Conservation (phyloP, 1,284 basidiomycete genomes). For the Vanrija sp. region DNA sequence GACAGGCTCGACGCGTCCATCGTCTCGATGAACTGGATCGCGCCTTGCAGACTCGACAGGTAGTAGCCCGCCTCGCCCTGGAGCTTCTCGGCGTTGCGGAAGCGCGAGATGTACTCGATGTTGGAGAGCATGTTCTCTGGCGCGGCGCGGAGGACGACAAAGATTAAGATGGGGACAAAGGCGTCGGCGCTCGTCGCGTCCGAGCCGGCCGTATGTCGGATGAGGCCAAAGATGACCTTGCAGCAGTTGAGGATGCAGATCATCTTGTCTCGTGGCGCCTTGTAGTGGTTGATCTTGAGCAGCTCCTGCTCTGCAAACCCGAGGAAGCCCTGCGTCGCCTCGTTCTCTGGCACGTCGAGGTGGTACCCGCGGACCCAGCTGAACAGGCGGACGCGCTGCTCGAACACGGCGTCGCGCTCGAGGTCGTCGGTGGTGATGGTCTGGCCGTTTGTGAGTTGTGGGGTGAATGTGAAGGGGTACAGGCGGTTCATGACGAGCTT, state of each 20-base stretch:
- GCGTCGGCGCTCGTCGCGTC: slow-evolving; percentile 72
- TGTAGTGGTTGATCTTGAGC: slow-evolving; percentile 96
- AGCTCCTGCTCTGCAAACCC: slow-evolving; percentile 94
- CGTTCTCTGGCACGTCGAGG: slow-evolving; percentile 64
- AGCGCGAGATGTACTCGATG: slow-evolving; percentile 95
- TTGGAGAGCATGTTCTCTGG: slow-evolving; percentile 91
- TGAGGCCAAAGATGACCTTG: slow-evolving; percentile 97
- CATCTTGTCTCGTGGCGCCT: slow-evolving; percentile 94
- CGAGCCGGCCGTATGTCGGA: slow-evolving; percentile 67
- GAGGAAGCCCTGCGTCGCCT: slow-evolving; percentile 68
- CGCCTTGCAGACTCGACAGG: slow-evolving; percentile 86
- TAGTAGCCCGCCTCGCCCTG: slow-evolving; percentile 97
- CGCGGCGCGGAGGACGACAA: slow-evolving; percentile 87
- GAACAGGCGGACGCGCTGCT: slow-evolving; percentile 87
- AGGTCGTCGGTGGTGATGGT: slow-evolving; percentile 92
- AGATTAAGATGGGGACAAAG: slow-evolving; percentile 93
- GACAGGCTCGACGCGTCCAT: slow-evolving; percentile 94
- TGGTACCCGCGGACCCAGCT: slow-evolving; percentile 85
- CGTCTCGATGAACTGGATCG: slow-evolving; percentile 91
- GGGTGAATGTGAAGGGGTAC: slow-evolving; percentile 90
- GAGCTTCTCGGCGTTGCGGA: slow-evolving; percentile 81
- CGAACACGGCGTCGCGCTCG: slow-evolving; percentile 84
- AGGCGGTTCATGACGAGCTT: slow-evolving; percentile 98
- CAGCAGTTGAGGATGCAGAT: slow-evolving; percentile 97
- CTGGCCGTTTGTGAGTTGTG: slow-evolving; percentile 62